Evolutionary conservation across 805 yeast species (phyloP).

Genomic region (Starmerella etchellsii): DNA sequence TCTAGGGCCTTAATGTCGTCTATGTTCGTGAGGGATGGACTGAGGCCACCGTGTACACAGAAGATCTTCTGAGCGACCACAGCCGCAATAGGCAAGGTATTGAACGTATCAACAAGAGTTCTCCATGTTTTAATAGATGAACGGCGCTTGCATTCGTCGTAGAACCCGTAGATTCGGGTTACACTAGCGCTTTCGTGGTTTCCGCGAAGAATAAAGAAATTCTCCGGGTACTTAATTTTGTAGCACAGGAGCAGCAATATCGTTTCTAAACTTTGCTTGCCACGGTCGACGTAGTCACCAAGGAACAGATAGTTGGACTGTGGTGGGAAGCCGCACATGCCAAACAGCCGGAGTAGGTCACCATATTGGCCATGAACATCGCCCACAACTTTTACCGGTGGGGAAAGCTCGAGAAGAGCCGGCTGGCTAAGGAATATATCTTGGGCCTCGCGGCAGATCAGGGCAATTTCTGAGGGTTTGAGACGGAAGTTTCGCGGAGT

Average conservation of each 20-base stretch:
- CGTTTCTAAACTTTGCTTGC: constrained; percentile 91
- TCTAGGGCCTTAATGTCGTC: constrained; percentile 64
- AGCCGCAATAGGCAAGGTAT: constrained; percentile 90
- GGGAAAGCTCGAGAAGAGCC: constrained; percentile 68
- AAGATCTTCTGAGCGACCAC: constrained; percentile 91
- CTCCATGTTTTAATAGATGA: constrained; percentile 91
- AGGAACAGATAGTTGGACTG: constrained; percentile 79
- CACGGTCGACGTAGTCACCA: constrained; percentile 97
- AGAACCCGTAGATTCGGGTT: constrained; percentile 92
- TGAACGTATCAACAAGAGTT: constrained; percentile 83
- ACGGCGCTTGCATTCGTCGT: constrained; percentile 94
- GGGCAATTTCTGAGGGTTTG: constrained; percentile 77
- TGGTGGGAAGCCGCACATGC: constrained; percentile 96
- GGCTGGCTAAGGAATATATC: constrained; percentile 88
- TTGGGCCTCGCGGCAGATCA: constrained; percentile 74
- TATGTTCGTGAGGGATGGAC: constrained; percentile 60
- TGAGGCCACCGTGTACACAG: constrained; percentile 76
- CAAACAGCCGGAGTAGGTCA: constrained; percentile 79
- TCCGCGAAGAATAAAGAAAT: constrained; percentile 83
- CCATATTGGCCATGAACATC: constrained; percentile 96
- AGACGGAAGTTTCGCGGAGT: constrained; percentile 75
- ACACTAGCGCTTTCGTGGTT: constrained; percentile 97
- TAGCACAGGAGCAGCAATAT: constrained; percentile 76
- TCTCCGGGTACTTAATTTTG: constrained; percentile 93
- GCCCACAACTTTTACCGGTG: constrained; percentile 79